Evolutionary conservation across 495 filamentous ascomycete species (phyloP), one percentile per base, ranked within the genome.

Genomic region (Tuber magnatum): DNA sequence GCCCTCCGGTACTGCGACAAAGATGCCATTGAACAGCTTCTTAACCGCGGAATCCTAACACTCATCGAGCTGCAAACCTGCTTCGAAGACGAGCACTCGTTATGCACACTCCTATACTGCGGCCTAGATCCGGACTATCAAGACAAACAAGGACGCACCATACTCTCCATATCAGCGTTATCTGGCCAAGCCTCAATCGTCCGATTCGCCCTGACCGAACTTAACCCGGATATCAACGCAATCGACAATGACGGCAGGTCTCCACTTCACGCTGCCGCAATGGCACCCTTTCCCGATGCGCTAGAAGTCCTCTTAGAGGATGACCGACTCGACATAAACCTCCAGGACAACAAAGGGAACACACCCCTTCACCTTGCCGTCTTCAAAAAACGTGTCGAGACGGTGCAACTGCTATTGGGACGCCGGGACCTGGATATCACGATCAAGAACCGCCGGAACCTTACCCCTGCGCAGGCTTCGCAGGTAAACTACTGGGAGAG

Each of bases 181-280:
- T 65, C 56, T 18, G 56, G 56, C 56, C 56, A 65, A 65, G 56
- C 56, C 32, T 65, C 56, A 65, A 65, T 14, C 28, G 56, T 65
- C 14, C 28, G 14, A 4, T 65, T 65, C 56, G 28, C 14, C 14
- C 56, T 65, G 56, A 65, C 32, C 28, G 12, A 35, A 20, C 56
- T 65, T 28, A 20, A 65, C 56, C 56, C 14, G 14, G 28, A 65
- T 35, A 18, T 65, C 28, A 18, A 35, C 18, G 5, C 56, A 20
- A 20, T 65, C 56, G 56, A 65, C 56, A 65, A 65, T 28, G 32
- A 35, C 4, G 56, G 56, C 56, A 65, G 56, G 56, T 35, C 28
- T 20, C 28, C 56, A 65, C 56, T 65, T 65, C 56, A 65, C 14
- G 56, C 56, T 65, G 56, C 56, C 35, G 56, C 56, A 65, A 65